Conservation (phyloP, 2,329 filamentous ascomycete genomes). For the Aspergillus proliferans region DNA sequence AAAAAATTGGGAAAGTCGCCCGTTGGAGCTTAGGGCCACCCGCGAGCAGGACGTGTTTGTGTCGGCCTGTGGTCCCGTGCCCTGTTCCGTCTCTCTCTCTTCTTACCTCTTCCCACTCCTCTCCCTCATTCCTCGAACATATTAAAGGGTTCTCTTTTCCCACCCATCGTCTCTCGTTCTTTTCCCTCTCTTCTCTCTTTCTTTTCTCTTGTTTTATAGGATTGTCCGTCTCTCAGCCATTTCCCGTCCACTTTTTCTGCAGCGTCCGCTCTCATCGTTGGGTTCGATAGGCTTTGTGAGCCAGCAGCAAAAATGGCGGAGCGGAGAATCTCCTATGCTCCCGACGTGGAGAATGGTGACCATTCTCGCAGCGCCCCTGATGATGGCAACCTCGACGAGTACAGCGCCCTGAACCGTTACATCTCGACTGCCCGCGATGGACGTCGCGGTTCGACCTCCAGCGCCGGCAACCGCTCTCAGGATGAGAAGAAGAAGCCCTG, state of each 20-base stretch:
- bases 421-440: constrained; percentile 61
- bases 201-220: constrained; percentile 25
- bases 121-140: constrained; percentile 22
- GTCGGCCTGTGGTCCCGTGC: constrained; percentile 21
- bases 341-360: constrained; percentile 38
- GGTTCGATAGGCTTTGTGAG: constrained; percentile 33
- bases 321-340: constrained; percentile 41
- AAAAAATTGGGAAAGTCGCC: constrained; percentile 23
- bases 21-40: constrained; percentile 16
- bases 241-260: constrained; percentile 26
- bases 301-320: constrained; percentile 38
- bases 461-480: constrained; percentile 37
- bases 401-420: constrained; percentile 60
- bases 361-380: constrained; percentile 26
- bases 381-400: constrained; percentile 48
- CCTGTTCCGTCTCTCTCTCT: constrained; percentile 18
- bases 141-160: constrained; percentile 32
- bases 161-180: constrained; percentile 12
- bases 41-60: constrained; percentile 17
- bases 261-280: constrained; percentile 30
- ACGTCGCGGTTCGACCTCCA: constrained; percentile 45
- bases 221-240: constrained; percentile 34
- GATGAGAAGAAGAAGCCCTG: constrained; percentile 48
- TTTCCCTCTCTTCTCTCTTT: constrained; percentile 12
- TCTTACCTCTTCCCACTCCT: constrained; percentile 21